Evolutionary conservation across 192 early-diverging fungal genomes (phyloP), one percentile per base, ranked within the genome.

Genomic region (Linnemannia exigua): DNA sequence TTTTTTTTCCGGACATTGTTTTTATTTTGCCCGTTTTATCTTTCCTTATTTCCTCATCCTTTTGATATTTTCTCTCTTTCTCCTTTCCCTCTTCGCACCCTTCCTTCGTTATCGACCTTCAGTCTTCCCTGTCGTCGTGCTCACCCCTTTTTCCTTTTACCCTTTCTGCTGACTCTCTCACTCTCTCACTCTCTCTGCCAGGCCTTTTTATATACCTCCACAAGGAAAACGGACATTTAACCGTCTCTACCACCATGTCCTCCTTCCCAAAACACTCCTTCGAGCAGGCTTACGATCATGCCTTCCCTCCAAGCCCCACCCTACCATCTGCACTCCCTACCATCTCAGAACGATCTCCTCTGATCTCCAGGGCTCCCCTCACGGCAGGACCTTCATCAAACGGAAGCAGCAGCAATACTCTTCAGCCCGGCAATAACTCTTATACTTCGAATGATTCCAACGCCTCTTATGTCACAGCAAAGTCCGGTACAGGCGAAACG

Each of bases 231-330:
- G 22, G 74, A 38, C 58, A 66, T 46, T 74, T 51, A 37, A 44
- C 22, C 9, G 12, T 15, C 25, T 63, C 28, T 14, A 15, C 54
- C 8, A 33, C 28, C 12, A 75, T 75, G 74, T 75, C 74, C 17
- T 75, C 74, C n/a, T 75, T 75, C n/a, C 74, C 74, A 25, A 75
- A 75, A 28, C 75, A 76, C 46, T 67, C 75, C 19, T 76, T 76
- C 75, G 75, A 76, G 46, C 63, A 76, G 44, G 63, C 58, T 36
- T 67, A 76, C 38, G 63, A 76, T 46, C 58, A 76, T 44, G 74
- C 74, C 54, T 75, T 75, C n/a, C 74, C 74, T 33, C 74, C 74
- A 47, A 76, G 61, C 41, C 58, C 75, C 15, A 14, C 5, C 14
- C 41, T 33, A 38, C 41, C 22, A 15, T 5, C 74, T 14, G 9